Conservation (phyloP, 2,329 filamentous ascomycete genomes). For the Ploettnerulaceae sp. region DNA sequence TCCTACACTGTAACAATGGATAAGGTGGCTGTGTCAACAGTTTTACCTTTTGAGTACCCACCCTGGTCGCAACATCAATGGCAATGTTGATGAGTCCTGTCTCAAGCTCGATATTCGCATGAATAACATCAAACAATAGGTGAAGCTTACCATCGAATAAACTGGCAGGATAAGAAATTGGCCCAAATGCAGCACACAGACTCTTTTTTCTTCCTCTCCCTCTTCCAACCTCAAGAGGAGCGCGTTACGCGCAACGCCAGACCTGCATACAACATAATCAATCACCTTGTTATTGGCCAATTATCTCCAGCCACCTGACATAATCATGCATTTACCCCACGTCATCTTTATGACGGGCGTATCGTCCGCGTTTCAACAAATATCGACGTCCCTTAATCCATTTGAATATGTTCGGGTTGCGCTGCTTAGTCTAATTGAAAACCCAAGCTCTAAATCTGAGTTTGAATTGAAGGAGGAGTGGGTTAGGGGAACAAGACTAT, state of each 20-base stretch:
- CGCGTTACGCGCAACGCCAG: constrained; percentile 1
- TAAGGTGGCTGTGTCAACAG: too few species aligned
- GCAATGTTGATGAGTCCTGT: too few species aligned
- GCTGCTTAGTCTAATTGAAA: constrained; percentile 21
- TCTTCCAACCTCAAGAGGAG: not conserved
- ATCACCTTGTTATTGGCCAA: not conserved
- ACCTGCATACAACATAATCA: not conserved
- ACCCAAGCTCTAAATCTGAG: not conserved
- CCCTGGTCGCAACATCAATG: too few species aligned
- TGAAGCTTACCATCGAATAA: too few species aligned
- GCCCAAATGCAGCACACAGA: too few species aligned
- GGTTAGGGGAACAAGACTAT: too few species aligned
- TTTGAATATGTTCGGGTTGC: constrained; percentile 20
- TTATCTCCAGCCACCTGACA: not conserved
- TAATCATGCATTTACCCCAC: not conserved
- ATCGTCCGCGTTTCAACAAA: constrained; percentile 14
- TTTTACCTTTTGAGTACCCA: too few species aligned
- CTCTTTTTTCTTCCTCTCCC: not conserved
- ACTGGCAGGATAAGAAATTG: too few species aligned
- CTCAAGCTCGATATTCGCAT: too few species aligned
- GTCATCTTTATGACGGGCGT: too few species aligned
- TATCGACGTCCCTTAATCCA: constrained; percentile 19
- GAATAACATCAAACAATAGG: too few species aligned
- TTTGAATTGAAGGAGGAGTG: constrained; percentile 10
- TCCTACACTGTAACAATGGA: not conserved